Evolutionary conservation across 2,329 filamentous ascomycete genomes (phyloP), one percentile per base, ranked within the genome.

Genomic region (Fusarium austroafricanum): DNA sequence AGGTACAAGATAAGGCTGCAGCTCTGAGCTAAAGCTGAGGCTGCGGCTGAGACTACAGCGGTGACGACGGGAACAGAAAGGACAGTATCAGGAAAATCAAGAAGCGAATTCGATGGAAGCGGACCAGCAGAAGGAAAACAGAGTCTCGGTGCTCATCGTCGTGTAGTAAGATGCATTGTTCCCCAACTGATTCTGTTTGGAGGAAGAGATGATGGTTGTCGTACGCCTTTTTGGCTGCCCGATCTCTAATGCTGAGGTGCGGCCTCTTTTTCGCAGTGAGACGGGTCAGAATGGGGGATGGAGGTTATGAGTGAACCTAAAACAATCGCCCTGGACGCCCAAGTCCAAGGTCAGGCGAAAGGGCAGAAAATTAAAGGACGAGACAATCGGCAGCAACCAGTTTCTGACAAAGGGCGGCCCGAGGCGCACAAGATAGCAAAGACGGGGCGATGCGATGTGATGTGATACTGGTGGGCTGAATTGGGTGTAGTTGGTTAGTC

Each of bases 131-230:
- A 79, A 80, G 77, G 80, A 82, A 77, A 79, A 79, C 73, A 77
- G 78, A 79, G 80, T 81, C 79, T 80, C 79, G 82, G 79, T 83
- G 82, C 82, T 86, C 85, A 87, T 87, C 78, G 84, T 87, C 78
- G 82, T 82, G 74, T 78, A 76, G 74, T 75, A 72, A 76, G 72
- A 76, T 71, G 77, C 77, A 79, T 81, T 73, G 73, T 78, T 71
- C 58, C 67, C 67, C 64, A 56, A 61, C 55, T 68, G 58, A 60
- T 72, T 68, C 55, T 53, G 66, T 53, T 73, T 50, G 31, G 54
- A 46, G 40, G 55, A 54, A 59, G 43, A 65, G 61, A 50, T 44
- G 47, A 61, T 64, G 45, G 59, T 61, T 56, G 58, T 59, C 29
- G 56, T 60, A 61, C 45, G 63, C 60, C 42, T 60, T 66, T 63